phyloP scores from a whole-genome alignment of 169 alveolate species.

The Plasmodium fragile region DNA sequence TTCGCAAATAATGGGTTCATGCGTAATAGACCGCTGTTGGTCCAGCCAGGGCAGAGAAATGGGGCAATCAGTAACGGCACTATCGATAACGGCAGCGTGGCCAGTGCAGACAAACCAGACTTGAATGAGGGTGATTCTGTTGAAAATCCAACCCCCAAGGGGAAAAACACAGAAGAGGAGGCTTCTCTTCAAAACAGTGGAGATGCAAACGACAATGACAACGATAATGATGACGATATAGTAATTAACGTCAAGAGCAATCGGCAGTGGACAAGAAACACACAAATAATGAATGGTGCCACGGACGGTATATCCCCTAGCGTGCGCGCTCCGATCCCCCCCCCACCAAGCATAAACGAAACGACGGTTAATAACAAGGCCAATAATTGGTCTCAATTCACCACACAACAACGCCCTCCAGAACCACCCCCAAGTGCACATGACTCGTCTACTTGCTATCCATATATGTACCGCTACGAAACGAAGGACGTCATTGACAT shows the following conservation, averaged over 20 bases:
- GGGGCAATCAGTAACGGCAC: background rate
- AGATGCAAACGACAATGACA: background rate
- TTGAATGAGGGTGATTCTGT: background rate
- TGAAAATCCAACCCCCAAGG: background rate
- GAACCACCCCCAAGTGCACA: background rate
- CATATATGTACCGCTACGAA: constrained; percentile 1
- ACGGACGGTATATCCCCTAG: background rate
- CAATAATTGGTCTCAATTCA: background rate
- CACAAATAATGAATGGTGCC: constrained; percentile 7
- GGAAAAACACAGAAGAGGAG: background rate
- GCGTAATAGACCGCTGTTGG: background rate
- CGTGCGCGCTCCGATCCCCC: background rate
- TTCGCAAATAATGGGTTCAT: background rate
- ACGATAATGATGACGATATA: constrained; percentile 20
- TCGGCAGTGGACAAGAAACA: background rate
- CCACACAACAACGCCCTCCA: background rate
- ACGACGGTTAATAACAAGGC: background rate
- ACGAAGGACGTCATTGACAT: constrained; percentile 30
- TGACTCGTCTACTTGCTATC: background rate
- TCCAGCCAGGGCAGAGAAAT: background rate
- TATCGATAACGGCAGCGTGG: background rate
- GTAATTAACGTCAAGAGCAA: background rate
- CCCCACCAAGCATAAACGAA: background rate
- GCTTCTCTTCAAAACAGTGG: background rate
- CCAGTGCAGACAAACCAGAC: background rate